These are phyloP conservation scores for Solanum medicagineum DNA, from an alignment of 257 asterid genomes.

Conservation along the genomic window DNA sequence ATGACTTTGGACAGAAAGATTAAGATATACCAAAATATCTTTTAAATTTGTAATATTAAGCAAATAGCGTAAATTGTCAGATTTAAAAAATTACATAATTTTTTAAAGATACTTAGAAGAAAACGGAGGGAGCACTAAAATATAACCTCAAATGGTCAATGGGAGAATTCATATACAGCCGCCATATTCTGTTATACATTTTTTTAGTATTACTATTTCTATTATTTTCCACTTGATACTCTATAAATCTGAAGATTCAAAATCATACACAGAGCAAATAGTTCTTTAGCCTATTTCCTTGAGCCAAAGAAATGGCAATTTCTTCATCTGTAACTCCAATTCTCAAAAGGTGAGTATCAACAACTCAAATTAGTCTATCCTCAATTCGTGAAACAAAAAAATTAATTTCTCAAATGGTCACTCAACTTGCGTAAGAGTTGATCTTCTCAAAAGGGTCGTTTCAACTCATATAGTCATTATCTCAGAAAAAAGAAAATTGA, in stretches of 20 bases:
- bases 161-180: neutral
- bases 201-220: neutral
- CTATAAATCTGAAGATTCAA: neutral
- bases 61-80: neutral
- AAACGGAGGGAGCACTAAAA: neutral
- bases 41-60: neutral
- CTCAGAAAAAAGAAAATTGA: too few species aligned
- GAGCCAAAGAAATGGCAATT: neutral
- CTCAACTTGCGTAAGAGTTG: too few species aligned
- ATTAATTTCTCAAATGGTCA: neutral
- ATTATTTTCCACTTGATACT: neutral
- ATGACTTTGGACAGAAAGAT: neutral
- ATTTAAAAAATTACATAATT: neutral
- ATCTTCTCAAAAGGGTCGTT: too few species aligned
- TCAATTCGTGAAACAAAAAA: neutral
- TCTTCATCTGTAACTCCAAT: neutral
- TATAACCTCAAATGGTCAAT: neutral
- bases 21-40: too few species aligned
- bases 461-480: too few species aligned
- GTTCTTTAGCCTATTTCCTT: neutral
- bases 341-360: neutral
- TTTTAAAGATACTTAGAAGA: neutral
- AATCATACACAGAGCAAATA: neutral
- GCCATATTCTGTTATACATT: neutral
- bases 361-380: neutral